Evolutionary conservation across 2,329 filamentous ascomycete species (phyloP).

Genomic region (Fusarium algeriense): DNA sequence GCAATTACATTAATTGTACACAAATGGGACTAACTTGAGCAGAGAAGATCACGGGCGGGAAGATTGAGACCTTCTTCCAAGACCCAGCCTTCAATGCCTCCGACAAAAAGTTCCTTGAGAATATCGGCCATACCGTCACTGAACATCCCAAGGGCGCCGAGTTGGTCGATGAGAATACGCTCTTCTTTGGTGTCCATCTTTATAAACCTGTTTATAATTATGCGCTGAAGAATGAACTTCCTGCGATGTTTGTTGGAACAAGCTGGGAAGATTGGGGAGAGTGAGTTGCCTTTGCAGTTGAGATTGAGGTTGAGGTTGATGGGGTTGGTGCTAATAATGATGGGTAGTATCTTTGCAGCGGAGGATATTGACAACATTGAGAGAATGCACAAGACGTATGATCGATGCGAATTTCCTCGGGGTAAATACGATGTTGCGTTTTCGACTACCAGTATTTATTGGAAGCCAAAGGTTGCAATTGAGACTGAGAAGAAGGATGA

Average conservation of each 20-base stretch:
- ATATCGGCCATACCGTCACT: constrained; percentile 65
- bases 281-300: constrained; percentile 50
- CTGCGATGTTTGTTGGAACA: constrained; percentile 70
- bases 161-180: constrained; percentile 59
- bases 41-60: constrained; percentile 35
- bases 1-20: not conserved
- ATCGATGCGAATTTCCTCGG: constrained; percentile 37
- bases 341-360: constrained; percentile 20
- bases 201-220: constrained; percentile 66
- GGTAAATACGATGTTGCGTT: constrained; percentile 41
- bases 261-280: constrained; percentile 63
- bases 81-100: constrained; percentile 64
- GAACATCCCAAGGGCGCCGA: constrained; percentile 66
- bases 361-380: constrained; percentile 40
- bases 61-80: constrained; percentile 64
- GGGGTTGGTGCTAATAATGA: not conserved
- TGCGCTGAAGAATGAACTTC: constrained; percentile 60
- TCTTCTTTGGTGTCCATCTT: constrained; percentile 74
- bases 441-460: constrained; percentile 47
- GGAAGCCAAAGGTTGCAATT: constrained; percentile 19
- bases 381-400: constrained; percentile 41
- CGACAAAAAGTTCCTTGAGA: constrained; percentile 65
- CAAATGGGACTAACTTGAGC: not conserved
- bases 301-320: too few relatives aligned
- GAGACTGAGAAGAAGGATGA: not conserved